Percentiles rank a stretch among this genome's conserved stretches.
phyloP scores from a whole-genome alignment of 768 basidiomycete genomes.

The Floccularia luteovirens region DNA sequence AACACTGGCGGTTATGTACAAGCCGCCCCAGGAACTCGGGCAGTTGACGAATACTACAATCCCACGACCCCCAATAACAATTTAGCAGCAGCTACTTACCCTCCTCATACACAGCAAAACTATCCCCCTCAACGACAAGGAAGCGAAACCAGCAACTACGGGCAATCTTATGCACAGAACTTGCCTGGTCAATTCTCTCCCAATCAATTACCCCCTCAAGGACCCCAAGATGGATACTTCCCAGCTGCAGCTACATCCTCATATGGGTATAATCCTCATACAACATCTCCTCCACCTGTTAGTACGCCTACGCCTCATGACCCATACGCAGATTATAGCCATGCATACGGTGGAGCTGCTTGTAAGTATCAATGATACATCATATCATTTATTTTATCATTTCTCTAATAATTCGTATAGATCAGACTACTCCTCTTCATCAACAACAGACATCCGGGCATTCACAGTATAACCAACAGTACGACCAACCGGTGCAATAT shows the following conservation, averaged over 20 bases:
- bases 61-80: constrained; percentile 19
- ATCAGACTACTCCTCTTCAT: constrained; percentile 46
- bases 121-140: constrained; percentile 21
- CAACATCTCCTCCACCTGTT: constrained; percentile 19
- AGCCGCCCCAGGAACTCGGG: constrained; percentile 54
- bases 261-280: constrained; percentile 9
- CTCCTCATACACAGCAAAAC: constrained; percentile 35
- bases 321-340: constrained; percentile 40
- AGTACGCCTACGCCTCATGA: constrained; percentile 26
- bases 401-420: constrained; percentile 22
- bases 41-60: constrained; percentile 72
- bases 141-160: constrained; percentile 27
- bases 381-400: neutral
- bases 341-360: constrained; percentile 41
- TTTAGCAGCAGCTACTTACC: constrained; percentile 25
- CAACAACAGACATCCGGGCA: constrained; percentile 40
- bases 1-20: constrained; percentile 57
- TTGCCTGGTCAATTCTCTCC: constrained; percentile 10
- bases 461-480: constrained; percentile 46
- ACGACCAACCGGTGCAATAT: constrained; percentile 21
- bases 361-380: constrained; percentile 31
- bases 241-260: constrained; percentile 6
- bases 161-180: constrained; percentile 22
- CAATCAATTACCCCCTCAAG: constrained; percentile 8
- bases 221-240: constrained; percentile 14